A percentile compares a stretch with the other conserved stretches of the same genome.
phyloP scores from a whole-genome alignment of 345 rosid genomes.

The Bruguiera sexangula region DNA sequence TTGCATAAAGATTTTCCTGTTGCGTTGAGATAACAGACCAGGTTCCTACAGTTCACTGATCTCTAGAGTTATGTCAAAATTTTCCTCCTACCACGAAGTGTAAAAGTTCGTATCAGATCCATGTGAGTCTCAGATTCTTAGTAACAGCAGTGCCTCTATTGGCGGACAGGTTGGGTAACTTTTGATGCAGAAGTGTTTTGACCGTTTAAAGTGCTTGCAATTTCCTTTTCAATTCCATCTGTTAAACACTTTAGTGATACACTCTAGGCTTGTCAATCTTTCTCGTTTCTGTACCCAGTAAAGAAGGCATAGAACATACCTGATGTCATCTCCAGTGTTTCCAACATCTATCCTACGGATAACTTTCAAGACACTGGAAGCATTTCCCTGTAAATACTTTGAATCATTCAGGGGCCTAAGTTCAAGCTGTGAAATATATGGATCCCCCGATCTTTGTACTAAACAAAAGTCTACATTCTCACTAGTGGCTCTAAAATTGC shows the following conservation, averaged over 20 bases:
- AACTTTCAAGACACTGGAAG: conserved; percentile 37
- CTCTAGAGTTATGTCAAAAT: background rate
- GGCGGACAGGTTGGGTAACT: too few species aligned
- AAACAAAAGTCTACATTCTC: conserved; percentile 45
- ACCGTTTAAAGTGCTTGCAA: background rate
- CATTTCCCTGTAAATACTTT: conserved; percentile 31
- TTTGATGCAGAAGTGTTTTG: too few species aligned
- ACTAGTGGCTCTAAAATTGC: conserved; percentile 36
- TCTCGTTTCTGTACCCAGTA: background rate
- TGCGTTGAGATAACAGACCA: background rate
- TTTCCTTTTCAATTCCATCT: background rate
- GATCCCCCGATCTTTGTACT: conserved; percentile 34
- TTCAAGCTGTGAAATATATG: conserved; percentile 51
- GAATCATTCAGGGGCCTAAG: conserved; percentile 41
- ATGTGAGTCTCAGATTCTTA: too few species aligned
- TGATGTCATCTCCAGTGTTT: conserved; percentile 28
- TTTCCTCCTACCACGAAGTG: too few species aligned
- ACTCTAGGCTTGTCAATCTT: background rate
- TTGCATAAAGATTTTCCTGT: too few species aligned
- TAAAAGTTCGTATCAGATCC: too few species aligned
- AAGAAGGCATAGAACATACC: conserved; percentile 31
- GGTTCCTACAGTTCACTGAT: background rate
- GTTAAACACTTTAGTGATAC: background rate
- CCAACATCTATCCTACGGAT: conserved; percentile 44
- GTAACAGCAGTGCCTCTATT: too few species aligned